Evolutionary conservation across 805 yeast genomes (phyloP).

Genomic region (Tetrapisispora taiwanensis): DNA sequence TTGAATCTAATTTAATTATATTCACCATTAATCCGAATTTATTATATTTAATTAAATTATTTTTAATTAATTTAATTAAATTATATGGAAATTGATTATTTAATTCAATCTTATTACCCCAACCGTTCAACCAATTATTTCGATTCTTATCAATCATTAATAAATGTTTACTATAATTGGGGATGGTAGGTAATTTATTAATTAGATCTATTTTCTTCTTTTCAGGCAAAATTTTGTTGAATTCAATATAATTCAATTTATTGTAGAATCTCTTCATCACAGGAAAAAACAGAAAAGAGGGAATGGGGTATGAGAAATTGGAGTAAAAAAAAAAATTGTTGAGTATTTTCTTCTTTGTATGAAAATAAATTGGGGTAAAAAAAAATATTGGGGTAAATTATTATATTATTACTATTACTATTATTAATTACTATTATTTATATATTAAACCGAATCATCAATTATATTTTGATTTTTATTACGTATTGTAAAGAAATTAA

Average conservation of each 20-base stretch:
- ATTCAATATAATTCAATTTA: neutral
- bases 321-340: too few species aligned
- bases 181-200: conserved; percentile 12
- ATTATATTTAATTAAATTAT: conserved; percentile 7
- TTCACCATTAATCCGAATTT: conserved; percentile 13
- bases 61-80: conserved; percentile 11
- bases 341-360: too few species aligned
- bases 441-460: conserved; percentile 24
- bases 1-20: conserved; percentile 6
- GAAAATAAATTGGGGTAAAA: too few species aligned
- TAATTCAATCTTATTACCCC: conserved; percentile 21
- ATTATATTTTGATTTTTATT: conserved; percentile 29
- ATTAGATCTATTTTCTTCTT: conserved; percentile 8
- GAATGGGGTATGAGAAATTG: too few species aligned
- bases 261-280: too few species aligned
- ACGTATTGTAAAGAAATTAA: conserved; percentile 68
- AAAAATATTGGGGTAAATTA: too few species aligned
- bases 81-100: conserved; percentile 18
- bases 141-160: conserved; percentile 10
- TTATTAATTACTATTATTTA: too few species aligned
- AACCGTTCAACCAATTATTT: conserved; percentile 11
- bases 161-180: conserved; percentile 19
- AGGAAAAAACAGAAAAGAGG: too few species aligned
- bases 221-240: conserved; percentile 7
- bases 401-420: too few species aligned